Evolutionary conservation across 352 stramenopile genomes (phyloP).

Genomic region (Globisporangium radiosum): DNA sequence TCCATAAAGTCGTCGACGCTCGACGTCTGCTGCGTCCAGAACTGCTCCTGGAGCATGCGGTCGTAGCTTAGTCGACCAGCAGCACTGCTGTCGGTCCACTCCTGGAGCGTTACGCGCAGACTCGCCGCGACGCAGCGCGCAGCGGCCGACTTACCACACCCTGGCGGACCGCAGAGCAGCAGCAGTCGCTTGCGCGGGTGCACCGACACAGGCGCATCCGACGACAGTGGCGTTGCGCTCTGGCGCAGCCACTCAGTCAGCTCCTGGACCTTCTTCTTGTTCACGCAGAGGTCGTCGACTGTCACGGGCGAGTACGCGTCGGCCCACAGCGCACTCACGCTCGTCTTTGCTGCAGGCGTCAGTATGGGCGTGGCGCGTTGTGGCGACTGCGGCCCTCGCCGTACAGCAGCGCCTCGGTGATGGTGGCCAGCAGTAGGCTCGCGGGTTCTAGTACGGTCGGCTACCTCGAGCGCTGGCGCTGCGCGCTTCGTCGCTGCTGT

Average conservation of each 20-base stretch:
- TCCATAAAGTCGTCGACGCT: slow-evolving; percentile 67
- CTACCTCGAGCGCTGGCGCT: not conserved
- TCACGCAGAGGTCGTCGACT: slow-evolving; percentile 69
- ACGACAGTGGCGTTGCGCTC: not conserved
- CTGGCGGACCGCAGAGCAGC: slow-evolving; percentile 75
- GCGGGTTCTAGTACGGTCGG: not conserved
- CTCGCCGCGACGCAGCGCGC: slow-evolving; percentile 48
- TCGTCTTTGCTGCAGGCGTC: slow-evolving; percentile 17
- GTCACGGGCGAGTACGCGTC: slow-evolving; percentile 33
- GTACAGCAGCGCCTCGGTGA: slow-evolving; percentile 17
- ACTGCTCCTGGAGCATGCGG: slow-evolving; percentile 42
- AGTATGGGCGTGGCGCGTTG: slow-evolving; percentile 16
- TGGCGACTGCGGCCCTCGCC: too few relatives aligned
- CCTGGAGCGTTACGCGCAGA: slow-evolving; percentile 42
- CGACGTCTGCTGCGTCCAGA: slow-evolving; percentile 39
- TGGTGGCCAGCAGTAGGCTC: slow-evolving; percentile 11
- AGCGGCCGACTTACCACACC: slow-evolving; percentile 76
- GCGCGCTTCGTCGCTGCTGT: not conserved
- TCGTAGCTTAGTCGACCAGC: slow-evolving; percentile 49
- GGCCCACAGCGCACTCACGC: slow-evolving; percentile 32
- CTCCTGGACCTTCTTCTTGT: slow-evolving; percentile 80
- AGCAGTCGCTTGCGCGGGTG: slow-evolving; percentile 48
- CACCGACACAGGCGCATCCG: not conserved
- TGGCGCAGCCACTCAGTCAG: slow-evolving; percentile 50
- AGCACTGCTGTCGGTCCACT: slow-evolving; percentile 70